phyloP scores from a whole-genome alignment of 2,329 filamentous ascomycete species.

The Mollisiaceae sp. region DNA sequence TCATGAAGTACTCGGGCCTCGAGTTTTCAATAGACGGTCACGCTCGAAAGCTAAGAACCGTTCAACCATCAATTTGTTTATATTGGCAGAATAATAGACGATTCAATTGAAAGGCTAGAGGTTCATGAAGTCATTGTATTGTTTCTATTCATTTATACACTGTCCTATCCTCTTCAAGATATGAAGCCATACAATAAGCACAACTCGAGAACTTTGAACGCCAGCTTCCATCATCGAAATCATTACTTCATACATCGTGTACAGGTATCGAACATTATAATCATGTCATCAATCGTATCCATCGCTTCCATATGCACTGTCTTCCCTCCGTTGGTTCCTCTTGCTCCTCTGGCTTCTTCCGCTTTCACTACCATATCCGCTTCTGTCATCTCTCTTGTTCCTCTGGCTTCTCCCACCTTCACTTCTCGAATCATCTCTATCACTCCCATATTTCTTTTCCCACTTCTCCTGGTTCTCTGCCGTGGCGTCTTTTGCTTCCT shows the following conservation, averaged over 20 bases:
- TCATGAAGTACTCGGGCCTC: too few relatives aligned
- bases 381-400: background rate
- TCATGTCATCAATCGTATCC: constrained; percentile 12
- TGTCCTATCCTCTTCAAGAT: background rate
- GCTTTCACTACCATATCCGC: constrained; percentile 8
- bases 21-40: too few relatives aligned
- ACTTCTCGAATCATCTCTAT: background rate
- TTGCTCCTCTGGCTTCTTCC: constrained; percentile 13
- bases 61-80: too few relatives aligned
- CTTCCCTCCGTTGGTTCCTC: constrained; percentile 1
- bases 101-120: background rate
- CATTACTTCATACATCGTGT: background rate
- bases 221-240: background rate
- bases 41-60: too few relatives aligned
- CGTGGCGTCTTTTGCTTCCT: constrained; percentile 30
- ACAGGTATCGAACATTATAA: background rate
- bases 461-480: constrained; percentile 25
- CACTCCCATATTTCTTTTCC: constrained; percentile 25
- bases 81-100: too few relatives aligned
- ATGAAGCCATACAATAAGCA: background rate
- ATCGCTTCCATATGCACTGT: constrained; percentile 7
- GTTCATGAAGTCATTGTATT: background rate
- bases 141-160: background rate
- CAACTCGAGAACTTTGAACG: background rate
- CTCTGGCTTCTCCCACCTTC: constrained; percentile 8